Base-by-base conservation (phyloP, 2,329 filamentous ascomycete species). In the Mariannaea elegans region DNA sequence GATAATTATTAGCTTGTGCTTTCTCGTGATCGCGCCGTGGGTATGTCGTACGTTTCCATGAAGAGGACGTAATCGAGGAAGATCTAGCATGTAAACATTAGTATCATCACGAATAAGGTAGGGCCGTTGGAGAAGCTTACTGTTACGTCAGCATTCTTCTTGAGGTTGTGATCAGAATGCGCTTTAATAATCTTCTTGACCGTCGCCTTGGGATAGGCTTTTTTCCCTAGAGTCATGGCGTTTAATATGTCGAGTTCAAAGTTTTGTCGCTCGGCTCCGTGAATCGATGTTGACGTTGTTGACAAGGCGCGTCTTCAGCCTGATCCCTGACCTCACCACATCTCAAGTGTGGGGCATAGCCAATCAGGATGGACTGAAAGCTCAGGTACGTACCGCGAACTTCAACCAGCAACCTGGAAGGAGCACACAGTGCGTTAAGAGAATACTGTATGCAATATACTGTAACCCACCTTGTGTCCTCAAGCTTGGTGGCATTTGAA, bases 101-200 rank as follows among this genome's bases (percentile, higher is more conserved):
- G 71, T 46, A 44, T 49, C 46, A 49, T 46, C 31, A 23, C 27
- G 56, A 62, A 65, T 57, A 65, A 57, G 64, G 68, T 59, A 53
- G 31, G 31, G 13, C 13, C 42, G 57, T 42, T 29, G 49, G 44
- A 69, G 16, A 27, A 32, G 12, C 85, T 61, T 78, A 96, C 92
- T 78, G 94, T 82, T 58, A 96, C 88, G 77, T 97, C 94, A 27
- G 89, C 90, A 76, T 95, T 94, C 77, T 93, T 95, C 80, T 89
- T 92, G 64, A 97, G 77, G 65, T 85, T 90, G 73, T 89, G 88
- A 64, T 91, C 90, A 8, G 92, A 90, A 76, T 97, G 93, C 16
- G 92, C 93, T 78, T 97, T 97, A 71, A 96, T 84, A 61, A 96
- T 94, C 76, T 93, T 94, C 77, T 93, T 95, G 69, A 97, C 83